A percentile compares a stretch with the other conserved stretches of the same genome.
These are phyloP conservation scores for Oxalis stricta DNA, from an alignment of 441 rosid genomes.

Conservation along the genomic window DNA sequence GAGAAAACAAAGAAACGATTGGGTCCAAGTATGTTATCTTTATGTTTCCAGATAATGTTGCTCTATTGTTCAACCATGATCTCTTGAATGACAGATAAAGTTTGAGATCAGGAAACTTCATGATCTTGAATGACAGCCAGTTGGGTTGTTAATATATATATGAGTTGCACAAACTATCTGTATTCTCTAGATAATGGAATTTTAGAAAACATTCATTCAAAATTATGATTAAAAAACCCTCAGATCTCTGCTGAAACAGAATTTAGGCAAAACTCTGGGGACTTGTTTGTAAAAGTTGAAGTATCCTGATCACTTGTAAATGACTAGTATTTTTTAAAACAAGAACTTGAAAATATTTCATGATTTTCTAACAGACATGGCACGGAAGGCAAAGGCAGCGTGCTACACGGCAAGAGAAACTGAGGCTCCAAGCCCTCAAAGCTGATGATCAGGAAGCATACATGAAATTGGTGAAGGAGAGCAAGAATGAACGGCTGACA, in stretches of 20 bases:
- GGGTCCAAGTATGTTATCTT: constrained; percentile 51
- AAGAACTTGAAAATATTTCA: background rate
- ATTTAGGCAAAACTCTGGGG: too few species aligned
- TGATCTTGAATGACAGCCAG: too few species aligned
- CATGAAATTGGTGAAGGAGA: constrained; percentile 94
- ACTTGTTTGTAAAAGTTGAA: too few species aligned
- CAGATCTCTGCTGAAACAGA: too few species aligned
- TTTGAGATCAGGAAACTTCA: too few species aligned
- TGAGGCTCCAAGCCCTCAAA: constrained; percentile 92
- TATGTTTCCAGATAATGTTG: constrained; percentile 1
- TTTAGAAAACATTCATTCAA: too few species aligned
- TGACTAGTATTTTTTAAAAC: too few species aligned
- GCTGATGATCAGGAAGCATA: constrained; percentile 97
- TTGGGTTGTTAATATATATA: too few species aligned
- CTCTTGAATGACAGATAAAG: background rate
- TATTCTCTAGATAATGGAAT: too few species aligned
- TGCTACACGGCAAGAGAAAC: constrained; percentile 92
- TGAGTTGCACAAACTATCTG: too few species aligned
- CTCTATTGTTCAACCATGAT: background rate
- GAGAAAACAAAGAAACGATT: constrained; percentile 91
- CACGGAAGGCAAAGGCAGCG: constrained; percentile 99
- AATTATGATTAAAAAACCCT: too few species aligned
- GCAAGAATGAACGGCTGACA: constrained; percentile 91
- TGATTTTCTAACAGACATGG: constrained; percentile 71
- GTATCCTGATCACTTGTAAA: background rate